A percentile compares a stretch with the other conserved stretches of the same genome.
Evolutionary conservation across 345 rosid genomes (phyloP).

Genomic region (Eucalyptus shirleyi): DNA sequence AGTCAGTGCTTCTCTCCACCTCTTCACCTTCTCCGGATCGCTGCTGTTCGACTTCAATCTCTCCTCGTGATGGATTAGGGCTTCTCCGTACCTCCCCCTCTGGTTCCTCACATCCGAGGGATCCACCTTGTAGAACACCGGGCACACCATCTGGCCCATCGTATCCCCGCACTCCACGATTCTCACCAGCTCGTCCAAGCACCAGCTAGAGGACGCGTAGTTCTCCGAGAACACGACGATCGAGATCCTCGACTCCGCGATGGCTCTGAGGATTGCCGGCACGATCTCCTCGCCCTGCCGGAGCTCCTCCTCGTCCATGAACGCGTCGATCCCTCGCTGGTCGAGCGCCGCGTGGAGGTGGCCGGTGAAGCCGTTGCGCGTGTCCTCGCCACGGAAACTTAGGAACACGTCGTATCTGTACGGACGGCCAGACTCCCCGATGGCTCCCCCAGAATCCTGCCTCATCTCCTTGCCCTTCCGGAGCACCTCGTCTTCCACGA

Average conservation of each 20-base stretch:
- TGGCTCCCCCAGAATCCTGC: too few species aligned
- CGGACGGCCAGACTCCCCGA: too few species aligned
- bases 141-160: neutral
- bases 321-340: neutral
- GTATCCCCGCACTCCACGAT: neutral
- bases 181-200: slow-evolving; percentile 6
- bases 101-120: slow-evolving; percentile 1
- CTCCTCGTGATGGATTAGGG: neutral
- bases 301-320: neutral
- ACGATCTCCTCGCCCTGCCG: neutral
- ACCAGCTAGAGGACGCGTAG: slow-evolving; percentile 5
- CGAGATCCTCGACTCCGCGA: neutral
- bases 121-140: slow-evolving; percentile 6
- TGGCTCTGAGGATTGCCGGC: neutral
- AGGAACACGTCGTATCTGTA: slow-evolving; percentile 8
- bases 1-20: neutral
- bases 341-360: neutral
- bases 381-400: slow-evolving; percentile 12
- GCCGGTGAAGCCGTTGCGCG: neutral
- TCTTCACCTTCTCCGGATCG: neutral
- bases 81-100: neutral
- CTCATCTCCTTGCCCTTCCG: rapidly evolving
- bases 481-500: too few species aligned
- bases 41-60: neutral
- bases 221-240: neutral